These are phyloP conservation scores for Ceratobasidium sp. DNA, from an alignment of 1,284 basidiomycete genomes.

Conservation along the genomic window DNA sequence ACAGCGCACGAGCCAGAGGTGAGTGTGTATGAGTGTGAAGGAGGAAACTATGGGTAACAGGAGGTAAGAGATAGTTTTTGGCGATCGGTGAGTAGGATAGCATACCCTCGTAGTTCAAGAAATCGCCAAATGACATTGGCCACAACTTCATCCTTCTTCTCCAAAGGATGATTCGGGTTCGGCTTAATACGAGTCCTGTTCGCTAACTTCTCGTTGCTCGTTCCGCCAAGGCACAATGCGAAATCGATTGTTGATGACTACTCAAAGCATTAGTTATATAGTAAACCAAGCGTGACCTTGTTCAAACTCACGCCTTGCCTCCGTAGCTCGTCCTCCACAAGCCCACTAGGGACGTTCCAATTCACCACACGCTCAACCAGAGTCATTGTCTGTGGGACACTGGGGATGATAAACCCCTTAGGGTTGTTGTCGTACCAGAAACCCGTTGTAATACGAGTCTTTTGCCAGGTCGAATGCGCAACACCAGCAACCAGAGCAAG, in stretches of 20 bases:
- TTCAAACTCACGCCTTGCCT: constrained; percentile 86
- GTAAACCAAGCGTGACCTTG: constrained; percentile 31
- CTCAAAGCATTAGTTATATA: constrained; percentile 13
- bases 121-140: constrained; percentile 99
- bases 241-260: constrained; percentile 98
- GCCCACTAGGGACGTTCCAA: constrained; percentile 91
- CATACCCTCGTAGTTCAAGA: constrained; percentile 91
- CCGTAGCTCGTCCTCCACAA: constrained; percentile 94
- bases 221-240: constrained; percentile 92
- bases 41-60: constrained; percentile 71
- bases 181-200: constrained; percentile 67
- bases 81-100: constrained; percentile 46
- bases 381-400: constrained; percentile 80
- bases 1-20: constrained; percentile 89
- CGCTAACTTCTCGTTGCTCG: constrained; percentile 80
- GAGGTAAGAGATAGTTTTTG: not conserved
- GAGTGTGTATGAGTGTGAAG: constrained; percentile 90
- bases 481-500: constrained; percentile 85
- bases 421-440: constrained; percentile 76
- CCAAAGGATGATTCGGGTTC: constrained; percentile 71
- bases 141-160: constrained; percentile 98
- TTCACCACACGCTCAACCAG: constrained; percentile 87
- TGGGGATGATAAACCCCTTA: constrained; percentile 67
- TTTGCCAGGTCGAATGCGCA: constrained; percentile 81
- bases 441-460: constrained; percentile 71